Base-by-base conservation (phyloP, 2,329 filamentous ascomycete species). In the Cytospora mali region DNA sequence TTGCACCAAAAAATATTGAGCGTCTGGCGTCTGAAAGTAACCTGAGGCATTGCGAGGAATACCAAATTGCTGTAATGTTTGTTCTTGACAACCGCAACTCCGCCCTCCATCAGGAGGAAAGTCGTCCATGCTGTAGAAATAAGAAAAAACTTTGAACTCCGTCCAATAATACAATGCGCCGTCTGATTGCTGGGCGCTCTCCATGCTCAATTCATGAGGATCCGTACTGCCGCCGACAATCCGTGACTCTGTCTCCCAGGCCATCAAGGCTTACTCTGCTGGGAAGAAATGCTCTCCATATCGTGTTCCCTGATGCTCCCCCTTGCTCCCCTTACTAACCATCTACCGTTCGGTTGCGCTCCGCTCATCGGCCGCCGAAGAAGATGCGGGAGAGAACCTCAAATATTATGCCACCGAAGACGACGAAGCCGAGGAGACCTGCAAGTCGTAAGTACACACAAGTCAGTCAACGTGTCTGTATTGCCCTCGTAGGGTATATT, bases 351-450 rank as follows among this genome's bases (percentile, higher is more conserved):
- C 16, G 42, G 28, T 16, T 33, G 23, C 18, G 16, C 25, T 48
- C 58, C 50, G 56, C 54, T 39, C 42, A 68, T 58, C 50, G 51
- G 31, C 61, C 51, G 50, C 68, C 70, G 70, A 72, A 77, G 72
- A 83, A 82, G 74, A 86, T 79, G 69, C 83, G 82, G 50, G 83
- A 81, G 65, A 87, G 69, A 59, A 79, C 75, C 73, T 87, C 84
- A 71, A 87, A 85, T 68, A 86, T 66, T 29, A 87, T 76, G 42
- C 85, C 85, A 64, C 85, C 85, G 66, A 88, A 84, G 69, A 88
- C 76, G 70, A 87, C 76, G 72, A 88, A 88, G 39, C 72, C 84
- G 68, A 88, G 82, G 52, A 88, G 64, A 29, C 70, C 85, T 87
- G 55, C 58, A 4, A 18, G 1, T 18, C 33, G 55, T 13, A 25